Evolutionary conservation across 164 flowering plant species (phyloP).

Genomic region (Berberis thunbergii): DNA sequence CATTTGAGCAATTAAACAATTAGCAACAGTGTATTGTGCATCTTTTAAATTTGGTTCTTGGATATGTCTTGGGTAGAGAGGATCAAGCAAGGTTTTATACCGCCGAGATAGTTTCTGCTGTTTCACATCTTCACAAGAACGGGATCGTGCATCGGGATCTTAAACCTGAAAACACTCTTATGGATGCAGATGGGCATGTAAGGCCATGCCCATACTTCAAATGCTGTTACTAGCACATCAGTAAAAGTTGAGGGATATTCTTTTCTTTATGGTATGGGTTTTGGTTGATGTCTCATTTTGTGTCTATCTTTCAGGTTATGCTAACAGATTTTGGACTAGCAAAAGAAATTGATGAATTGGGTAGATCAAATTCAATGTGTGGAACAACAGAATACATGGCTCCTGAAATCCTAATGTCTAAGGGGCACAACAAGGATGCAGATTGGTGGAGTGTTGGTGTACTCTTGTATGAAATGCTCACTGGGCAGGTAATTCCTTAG

Average conservation of each 20-base stretch:
- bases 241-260: background rate
- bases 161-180: conserved; percentile 90
- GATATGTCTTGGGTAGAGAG: conserved; percentile 59
- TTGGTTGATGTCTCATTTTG: background rate
- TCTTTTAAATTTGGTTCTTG: conserved; percentile 22
- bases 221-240: conserved; percentile 4
- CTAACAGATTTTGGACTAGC: conserved; percentile 90
- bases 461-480: conserved; percentile 74
- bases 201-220: conserved; percentile 15
- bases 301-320: conserved; percentile 42
- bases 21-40: conserved; percentile 7
- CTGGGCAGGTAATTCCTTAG: conserved; percentile 45
- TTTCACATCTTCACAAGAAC: conserved; percentile 82
- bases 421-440: conserved; percentile 83
- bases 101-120: conserved; percentile 95
- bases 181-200: conserved; percentile 96
- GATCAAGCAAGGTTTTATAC: conserved; percentile 88
- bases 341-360: conserved; percentile 68
- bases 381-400: conserved; percentile 97
- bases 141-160: conserved; percentile 96
- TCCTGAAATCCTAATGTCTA: conserved; percentile 64
- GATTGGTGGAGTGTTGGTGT: conserved; percentile 95
- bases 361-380: conserved; percentile 81
- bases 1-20: conserved; percentile 1
- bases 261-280: background rate